Conservation (phyloP, 306 rosid species). For the Rosa lucieae region DNA sequence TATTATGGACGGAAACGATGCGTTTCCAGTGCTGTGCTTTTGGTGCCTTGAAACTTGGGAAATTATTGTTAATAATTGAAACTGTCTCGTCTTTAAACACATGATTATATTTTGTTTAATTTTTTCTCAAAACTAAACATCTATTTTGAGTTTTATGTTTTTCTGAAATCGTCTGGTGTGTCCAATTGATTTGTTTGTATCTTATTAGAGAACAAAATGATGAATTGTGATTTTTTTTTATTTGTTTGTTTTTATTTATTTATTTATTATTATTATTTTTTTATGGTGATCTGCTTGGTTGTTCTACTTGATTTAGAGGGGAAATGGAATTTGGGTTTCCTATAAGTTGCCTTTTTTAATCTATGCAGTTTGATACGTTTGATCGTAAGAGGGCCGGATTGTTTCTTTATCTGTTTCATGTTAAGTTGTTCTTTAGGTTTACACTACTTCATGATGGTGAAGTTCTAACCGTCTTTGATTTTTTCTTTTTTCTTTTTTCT, state of each 20-base stretch:
- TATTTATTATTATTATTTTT: not conserved
- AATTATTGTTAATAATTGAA: not conserved
- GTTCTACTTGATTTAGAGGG: too few species aligned
- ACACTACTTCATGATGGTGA: not conserved
- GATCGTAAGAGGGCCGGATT: too few species aligned
- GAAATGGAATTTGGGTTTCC: too few species aligned
- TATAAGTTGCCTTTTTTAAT: too few species aligned
- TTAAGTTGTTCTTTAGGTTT: too few species aligned
- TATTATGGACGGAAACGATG: not conserved
- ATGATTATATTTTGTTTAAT: not conserved
- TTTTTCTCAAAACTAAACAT: not conserved
- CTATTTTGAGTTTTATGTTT: not conserved
- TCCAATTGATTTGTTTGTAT: not conserved
- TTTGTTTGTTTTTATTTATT: too few species aligned
- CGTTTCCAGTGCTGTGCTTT: not conserved
- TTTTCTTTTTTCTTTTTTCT: not conserved
- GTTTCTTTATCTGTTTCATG: too few species aligned
- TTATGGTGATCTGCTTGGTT: not conserved
- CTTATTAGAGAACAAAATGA: not conserved
- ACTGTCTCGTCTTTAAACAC: not conserved
- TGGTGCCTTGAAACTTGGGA: not conserved
- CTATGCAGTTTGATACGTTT: too few species aligned
- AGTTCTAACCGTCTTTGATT: not conserved
- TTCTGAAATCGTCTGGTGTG: not conserved
- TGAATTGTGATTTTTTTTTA: not conserved